Percentiles rank a stretch among this genome's conserved stretches.
Conservation (phyloP, 1,139 yeast genomes). For the Sugiyamaella paludigena region DNA sequence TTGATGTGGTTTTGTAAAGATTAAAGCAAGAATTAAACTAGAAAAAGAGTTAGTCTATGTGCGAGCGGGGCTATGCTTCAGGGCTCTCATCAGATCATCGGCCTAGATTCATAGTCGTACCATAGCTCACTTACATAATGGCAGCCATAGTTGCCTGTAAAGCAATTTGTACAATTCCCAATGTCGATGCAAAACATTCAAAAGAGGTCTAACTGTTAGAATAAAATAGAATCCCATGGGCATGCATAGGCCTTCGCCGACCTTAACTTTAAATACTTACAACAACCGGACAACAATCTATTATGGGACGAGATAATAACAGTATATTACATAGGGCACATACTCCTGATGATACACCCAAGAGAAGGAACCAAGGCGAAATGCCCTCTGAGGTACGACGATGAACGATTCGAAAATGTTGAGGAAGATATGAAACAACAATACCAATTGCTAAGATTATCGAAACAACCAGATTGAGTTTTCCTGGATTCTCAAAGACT, state of each 20-base stretch:
- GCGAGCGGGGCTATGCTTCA: no score
- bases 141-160: slow-evolving; percentile 66
- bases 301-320: slow-evolving; percentile 48
- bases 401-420: slow-evolving; percentile 57
- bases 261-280: slow-evolving; percentile 17
- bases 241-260: slow-evolving; percentile 44
- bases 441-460: slow-evolving; percentile 62
- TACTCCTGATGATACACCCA: slow-evolving; percentile 72
- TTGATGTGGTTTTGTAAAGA: slow-evolving; percentile 12
- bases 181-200: slow-evolving; percentile 67
- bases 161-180: slow-evolving; percentile 69
- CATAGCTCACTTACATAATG: slow-evolving; percentile 44
- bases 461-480: slow-evolving; percentile 48
- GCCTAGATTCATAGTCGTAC: background rate
- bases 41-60: background rate
- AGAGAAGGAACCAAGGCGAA: slow-evolving; percentile 66
- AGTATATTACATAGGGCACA: slow-evolving; percentile 69
- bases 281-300: slow-evolving; percentile 36
- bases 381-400: slow-evolving; percentile 75
- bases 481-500: slow-evolving; percentile 23
- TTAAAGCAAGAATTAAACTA: slow-evolving; percentile 5
- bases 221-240: background rate
- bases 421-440: slow-evolving; percentile 73
- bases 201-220: slow-evolving; percentile 25
- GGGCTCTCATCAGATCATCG: background rate